Conservation (phyloP, 1,139 yeast species). For the Blastobotrys apis region DNA sequence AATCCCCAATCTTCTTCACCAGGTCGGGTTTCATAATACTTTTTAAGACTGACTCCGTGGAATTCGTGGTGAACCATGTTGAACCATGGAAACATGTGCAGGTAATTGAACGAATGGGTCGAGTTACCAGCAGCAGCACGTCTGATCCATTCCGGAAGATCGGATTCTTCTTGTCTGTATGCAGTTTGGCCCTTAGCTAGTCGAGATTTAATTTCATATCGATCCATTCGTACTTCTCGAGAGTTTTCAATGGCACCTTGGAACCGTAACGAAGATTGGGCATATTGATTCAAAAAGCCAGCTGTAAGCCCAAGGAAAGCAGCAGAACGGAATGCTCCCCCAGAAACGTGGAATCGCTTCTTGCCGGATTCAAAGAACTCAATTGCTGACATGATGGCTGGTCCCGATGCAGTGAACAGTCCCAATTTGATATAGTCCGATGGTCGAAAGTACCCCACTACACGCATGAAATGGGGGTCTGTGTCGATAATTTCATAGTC, state of each 20-base stretch:
- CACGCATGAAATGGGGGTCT: conserved; percentile 74
- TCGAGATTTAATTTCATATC: conserved; percentile 67
- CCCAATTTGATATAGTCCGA: conserved; percentile 67
- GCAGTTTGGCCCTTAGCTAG: conserved; percentile 66
- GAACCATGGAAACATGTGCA: conserved; percentile 76
- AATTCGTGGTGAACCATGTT: conserved; percentile 77
- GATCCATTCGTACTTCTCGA: conserved; percentile 67
- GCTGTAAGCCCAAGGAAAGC: conserved; percentile 58
- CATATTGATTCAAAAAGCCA: conserved; percentile 67
- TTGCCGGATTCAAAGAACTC: conserved; percentile 52
- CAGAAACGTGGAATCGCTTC: conserved; percentile 53
- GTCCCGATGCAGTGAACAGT: conserved; percentile 59
- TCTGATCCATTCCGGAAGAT: conserved; percentile 65
- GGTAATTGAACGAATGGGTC: conserved; percentile 59
- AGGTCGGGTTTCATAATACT: conserved; percentile 62
- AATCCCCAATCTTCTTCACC: conserved; percentile 43
- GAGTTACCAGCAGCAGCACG: conserved; percentile 78
- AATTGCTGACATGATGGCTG: conserved; percentile 55
- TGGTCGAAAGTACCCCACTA: conserved; percentile 65
- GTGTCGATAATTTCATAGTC: conserved; percentile 55
- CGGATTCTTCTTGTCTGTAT: conserved; percentile 50
- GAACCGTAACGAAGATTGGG: conserved; percentile 62
- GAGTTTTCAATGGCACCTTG: conserved; percentile 75
- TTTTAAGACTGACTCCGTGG: conserved; percentile 72
- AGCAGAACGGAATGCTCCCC: conserved; percentile 57